These are phyloP conservation scores for Lomentospora prolificans DNA, from an alignment of 2,329 filamentous ascomycete genomes.

Conservation along the genomic window DNA sequence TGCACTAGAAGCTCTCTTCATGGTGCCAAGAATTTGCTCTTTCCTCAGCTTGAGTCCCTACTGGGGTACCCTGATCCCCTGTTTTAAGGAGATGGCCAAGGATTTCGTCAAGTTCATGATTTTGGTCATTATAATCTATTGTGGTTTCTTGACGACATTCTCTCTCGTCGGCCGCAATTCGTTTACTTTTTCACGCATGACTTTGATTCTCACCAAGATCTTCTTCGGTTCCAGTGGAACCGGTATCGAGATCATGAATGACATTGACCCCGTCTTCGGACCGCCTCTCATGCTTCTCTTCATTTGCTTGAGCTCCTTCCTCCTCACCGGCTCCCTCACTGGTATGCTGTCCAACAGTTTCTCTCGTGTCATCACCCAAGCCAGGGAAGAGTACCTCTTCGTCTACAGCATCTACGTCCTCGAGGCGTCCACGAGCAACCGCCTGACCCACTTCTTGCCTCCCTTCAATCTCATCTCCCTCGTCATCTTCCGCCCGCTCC, in stretches of 20 bases:
- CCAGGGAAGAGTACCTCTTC: constrained; percentile 68
- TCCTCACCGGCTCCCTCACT: constrained; percentile 69
- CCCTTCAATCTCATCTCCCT: constrained; percentile 68
- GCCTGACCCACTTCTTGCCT: constrained; percentile 60
- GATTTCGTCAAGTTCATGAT: constrained; percentile 82
- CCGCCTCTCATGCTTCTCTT: constrained; percentile 62
- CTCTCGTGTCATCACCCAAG: constrained; percentile 51
- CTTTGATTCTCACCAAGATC: constrained; percentile 68
- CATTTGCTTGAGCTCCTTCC: constrained; percentile 65
- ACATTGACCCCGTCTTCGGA: constrained; percentile 49
- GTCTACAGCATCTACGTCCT: constrained; percentile 60
- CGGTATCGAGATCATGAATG: constrained; percentile 59
- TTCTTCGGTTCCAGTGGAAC: constrained; percentile 71
- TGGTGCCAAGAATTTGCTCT: constrained; percentile 82
- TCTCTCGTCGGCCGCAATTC: constrained; percentile 63
- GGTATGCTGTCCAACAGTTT: constrained; percentile 72
- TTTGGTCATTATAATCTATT: constrained; percentile 70
- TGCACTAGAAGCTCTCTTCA: constrained; percentile 77
- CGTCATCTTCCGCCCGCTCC: constrained; percentile 60
- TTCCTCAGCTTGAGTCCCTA: constrained; percentile 80
- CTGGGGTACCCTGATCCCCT: constrained; percentile 83
- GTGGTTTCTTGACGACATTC: constrained; percentile 84
- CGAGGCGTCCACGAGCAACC: constrained; percentile 57
- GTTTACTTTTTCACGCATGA: constrained; percentile 58
- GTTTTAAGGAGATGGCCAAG: constrained; percentile 88